Evolutionary conservation across 2,329 filamentous ascomycete species (phyloP).

Genomic region (Blastomyces percursus): DNA sequence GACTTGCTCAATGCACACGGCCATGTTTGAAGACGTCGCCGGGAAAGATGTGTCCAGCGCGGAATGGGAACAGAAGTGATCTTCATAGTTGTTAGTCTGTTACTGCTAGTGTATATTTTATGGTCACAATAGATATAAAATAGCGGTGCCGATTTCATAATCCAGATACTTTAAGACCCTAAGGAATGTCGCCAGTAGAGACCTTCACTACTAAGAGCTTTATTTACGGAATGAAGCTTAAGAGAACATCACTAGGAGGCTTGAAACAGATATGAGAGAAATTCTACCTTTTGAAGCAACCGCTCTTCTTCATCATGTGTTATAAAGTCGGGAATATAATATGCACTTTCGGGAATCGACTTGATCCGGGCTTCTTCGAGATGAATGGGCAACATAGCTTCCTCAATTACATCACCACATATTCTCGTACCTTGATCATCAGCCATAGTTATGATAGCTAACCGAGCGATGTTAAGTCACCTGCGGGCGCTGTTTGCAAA

Average conservation of each 20-base stretch:
- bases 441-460: neutral
- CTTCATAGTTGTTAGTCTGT: constrained; percentile 26
- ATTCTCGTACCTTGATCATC: neutral
- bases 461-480: no score
- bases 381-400: neutral
- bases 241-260: no score
- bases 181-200: neutral
- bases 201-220: neutral
- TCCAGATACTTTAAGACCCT: neutral
- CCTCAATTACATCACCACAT: neutral
- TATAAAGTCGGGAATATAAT: constrained; percentile 82
- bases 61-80: constrained; percentile 54
- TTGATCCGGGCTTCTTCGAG: constrained; percentile 25
- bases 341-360: constrained; percentile 42
- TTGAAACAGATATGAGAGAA: neutral
- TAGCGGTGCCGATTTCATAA: neutral
- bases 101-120: neutral
- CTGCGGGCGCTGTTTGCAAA: neutral
- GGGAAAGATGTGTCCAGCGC: constrained; percentile 78
- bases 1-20: constrained; percentile 67
- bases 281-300: constrained; percentile 57
- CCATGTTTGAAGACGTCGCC: constrained; percentile 81
- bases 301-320: constrained; percentile 58
- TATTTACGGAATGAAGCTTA: neutral
- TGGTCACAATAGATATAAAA: neutral